Evolutionary conservation across 306 rosid genomes (phyloP), one percentile per base, ranked within the genome.

Genomic region (barrel medic (Medicago truncatula)): DNA sequence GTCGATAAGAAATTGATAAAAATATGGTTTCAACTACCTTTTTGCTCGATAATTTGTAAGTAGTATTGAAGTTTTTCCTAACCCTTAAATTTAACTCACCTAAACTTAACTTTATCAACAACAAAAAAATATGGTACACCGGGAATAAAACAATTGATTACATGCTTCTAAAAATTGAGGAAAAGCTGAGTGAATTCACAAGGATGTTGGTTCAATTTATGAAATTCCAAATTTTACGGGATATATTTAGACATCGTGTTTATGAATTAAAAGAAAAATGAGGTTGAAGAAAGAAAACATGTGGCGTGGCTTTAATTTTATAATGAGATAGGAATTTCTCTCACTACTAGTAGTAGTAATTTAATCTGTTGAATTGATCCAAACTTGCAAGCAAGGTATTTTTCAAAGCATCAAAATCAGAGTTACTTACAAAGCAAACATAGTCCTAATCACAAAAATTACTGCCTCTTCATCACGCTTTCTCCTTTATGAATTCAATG

Each of bases 381-480:
- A 71, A 71, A 39, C 82, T 59, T 78, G 69, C 90, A 89, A 86
- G 89, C 82, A 89, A 86, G 11, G 89, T 80, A 83, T 74, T 58
- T 52, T 71, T 23, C 8, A 3, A 77, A 53, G 61, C 65, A 72
- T 67, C 80, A 58, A 16, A 18, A 75, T 63, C 56, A 71, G 77
- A 82, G 38, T 81, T 71, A 84, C 83, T 84, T 58, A 25, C 15
- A 58, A 44, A 71, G 12, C 57, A 73, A 67, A 75, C 61, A 47
- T 65, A 52, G 53, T 76, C 73, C 50, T 17, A 71, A 82, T 75
- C 53, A 75, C 73, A 13, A 75, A 58, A 66, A 53, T 85, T 57
- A 61, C 79, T 47, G 23, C 54, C 53, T 66, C 41, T 71, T 58
- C 9, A 46, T 66, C 61, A 77, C 60, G 54, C 40, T 69, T 77